Conservation (phyloP, 2,329 filamentous ascomycete species). For the Curvularia verruculosa region DNA sequence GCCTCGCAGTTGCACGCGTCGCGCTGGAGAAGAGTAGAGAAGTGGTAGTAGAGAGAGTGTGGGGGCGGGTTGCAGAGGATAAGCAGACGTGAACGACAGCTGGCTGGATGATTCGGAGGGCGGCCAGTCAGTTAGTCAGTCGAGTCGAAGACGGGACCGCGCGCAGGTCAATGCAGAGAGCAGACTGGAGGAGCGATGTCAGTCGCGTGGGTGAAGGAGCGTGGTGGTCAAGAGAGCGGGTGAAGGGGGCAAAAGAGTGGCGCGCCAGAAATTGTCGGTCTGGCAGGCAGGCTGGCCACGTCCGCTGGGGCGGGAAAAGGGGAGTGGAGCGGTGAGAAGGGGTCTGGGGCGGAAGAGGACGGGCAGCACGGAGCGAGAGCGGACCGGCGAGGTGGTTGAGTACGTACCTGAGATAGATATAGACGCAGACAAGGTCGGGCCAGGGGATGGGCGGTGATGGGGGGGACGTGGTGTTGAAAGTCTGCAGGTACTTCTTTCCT, state of each 20-base stretch:
- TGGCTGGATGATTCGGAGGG: constrained; percentile 31
- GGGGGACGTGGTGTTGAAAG: constrained; percentile 41
- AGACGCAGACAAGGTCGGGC: constrained; percentile 30
- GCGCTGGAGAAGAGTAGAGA: constrained; percentile 15
- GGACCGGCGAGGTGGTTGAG: constrained; percentile 17
- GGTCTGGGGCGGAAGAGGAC: constrained; percentile 29
- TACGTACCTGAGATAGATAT: constrained; percentile 44
- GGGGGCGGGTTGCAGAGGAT: neutral
- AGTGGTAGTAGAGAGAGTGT: neutral
- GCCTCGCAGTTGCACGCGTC: constrained; percentile 34
- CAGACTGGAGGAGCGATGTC: constrained; percentile 41
- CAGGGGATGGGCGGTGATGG: constrained; percentile 38
- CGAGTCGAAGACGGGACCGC: constrained; percentile 44
- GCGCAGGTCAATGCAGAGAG: constrained; percentile 49
- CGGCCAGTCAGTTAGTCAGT: constrained; percentile 32
- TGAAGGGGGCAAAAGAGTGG: constrained; percentile 21
- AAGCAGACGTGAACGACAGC: constrained; percentile 18
- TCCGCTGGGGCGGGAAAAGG: constrained; percentile 40
- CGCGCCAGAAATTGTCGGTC: constrained; percentile 32
- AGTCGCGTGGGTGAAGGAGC: constrained; percentile 34
- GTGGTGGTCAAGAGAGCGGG: constrained; percentile 20
- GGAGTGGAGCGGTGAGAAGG: constrained; percentile 41
- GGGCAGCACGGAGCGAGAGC: constrained; percentile 25
- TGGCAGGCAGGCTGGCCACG: constrained; percentile 41
- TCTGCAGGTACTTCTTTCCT: constrained; percentile 48